Conservation (phyloP, 768 basidiomycete species). For the Hemileccinum impolitum region DNA sequence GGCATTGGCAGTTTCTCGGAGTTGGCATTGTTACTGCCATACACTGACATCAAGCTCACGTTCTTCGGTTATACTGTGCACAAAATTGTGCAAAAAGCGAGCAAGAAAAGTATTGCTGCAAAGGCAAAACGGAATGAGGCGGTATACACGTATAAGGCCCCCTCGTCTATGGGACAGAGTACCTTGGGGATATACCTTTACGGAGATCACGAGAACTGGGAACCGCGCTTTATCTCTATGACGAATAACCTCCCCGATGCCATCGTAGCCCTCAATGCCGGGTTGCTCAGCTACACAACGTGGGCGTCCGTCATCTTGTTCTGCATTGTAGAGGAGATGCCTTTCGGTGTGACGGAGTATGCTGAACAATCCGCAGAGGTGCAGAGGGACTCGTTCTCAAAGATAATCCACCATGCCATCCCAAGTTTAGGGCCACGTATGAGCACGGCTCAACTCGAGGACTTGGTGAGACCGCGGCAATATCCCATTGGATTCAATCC, state of each 20-base stretch:
- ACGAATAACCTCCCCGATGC: slow-evolving; percentile 35
- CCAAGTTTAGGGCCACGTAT: slow-evolving; percentile 24
- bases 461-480: slow-evolving; percentile 23
- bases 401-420: slow-evolving; percentile 27
- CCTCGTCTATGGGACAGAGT: slow-evolving; percentile 36
- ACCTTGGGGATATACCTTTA: slow-evolving; percentile 37
- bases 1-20: slow-evolving; percentile 39
- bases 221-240: slow-evolving; percentile 20
- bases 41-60: slow-evolving; percentile 43
- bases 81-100: slow-evolving; percentile 31
- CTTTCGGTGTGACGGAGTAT: slow-evolving; percentile 36
- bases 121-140: slow-evolving; percentile 26
- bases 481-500: slow-evolving; percentile 33
- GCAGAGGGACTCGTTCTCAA: slow-evolving; percentile 27
- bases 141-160: slow-evolving; percentile 36
- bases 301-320: slow-evolving; percentile 38
- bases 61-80: slow-evolving; percentile 37
- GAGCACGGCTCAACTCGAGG: slow-evolving; percentile 18
- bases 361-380: slow-evolving; percentile 36
- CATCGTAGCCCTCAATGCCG: slow-evolving; percentile 41
- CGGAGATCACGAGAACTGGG: slow-evolving; percentile 26
- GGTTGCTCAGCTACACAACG: slow-evolving; percentile 33
- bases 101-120: slow-evolving; percentile 30
- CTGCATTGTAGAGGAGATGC: slow-evolving; percentile 25
- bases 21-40: slow-evolving; percentile 41